phyloP scores from a whole-genome alignment of 2,329 filamentous ascomycete species.

The Aciculosporium take region DNA sequence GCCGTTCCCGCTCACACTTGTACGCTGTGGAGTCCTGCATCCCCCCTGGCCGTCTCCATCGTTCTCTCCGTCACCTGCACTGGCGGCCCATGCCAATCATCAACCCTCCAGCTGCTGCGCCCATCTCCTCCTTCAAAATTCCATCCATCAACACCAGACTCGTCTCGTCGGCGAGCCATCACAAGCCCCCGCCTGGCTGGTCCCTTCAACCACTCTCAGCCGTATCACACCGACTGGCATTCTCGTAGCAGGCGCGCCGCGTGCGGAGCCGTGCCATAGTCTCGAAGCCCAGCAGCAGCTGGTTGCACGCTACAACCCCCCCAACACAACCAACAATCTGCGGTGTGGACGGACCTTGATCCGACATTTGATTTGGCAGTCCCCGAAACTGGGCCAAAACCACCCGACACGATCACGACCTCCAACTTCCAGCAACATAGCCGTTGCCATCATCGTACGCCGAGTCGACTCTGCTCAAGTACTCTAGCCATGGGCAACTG shows the following conservation, averaged over 20 bases:
- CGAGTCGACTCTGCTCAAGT: not conserved
- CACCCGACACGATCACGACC: too few relatives aligned
- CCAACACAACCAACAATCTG: not conserved
- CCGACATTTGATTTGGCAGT: not conserved
- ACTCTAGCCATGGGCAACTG: slow-evolving; percentile 42
- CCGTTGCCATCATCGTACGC: not conserved
- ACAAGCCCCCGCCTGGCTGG: not conserved
- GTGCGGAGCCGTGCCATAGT: not conserved
- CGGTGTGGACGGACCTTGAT: not conserved
- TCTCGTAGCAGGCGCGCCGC: not conserved
- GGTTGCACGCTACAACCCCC: not conserved
- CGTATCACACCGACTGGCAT: not conserved
- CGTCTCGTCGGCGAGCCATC: slow-evolving; percentile 1
- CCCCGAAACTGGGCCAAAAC: not conserved
- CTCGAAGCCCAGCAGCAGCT: not conserved
- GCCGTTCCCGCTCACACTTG: not conserved
- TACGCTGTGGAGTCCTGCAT: not conserved
- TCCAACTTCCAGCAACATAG: not conserved
- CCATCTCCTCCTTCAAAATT: not conserved
- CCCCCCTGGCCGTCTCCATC: not conserved
- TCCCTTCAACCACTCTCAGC: not conserved
- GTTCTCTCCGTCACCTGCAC: slow-evolving; percentile 1
- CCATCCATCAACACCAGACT: slow-evolving; percentile 1
- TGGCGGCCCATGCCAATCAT: slow-evolving; percentile 1
- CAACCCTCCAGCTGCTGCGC: slow-evolving; percentile 1